phyloP scores from a whole-genome alignment of 768 basidiomycete species.

The Amanita subjunquillea region DNA sequence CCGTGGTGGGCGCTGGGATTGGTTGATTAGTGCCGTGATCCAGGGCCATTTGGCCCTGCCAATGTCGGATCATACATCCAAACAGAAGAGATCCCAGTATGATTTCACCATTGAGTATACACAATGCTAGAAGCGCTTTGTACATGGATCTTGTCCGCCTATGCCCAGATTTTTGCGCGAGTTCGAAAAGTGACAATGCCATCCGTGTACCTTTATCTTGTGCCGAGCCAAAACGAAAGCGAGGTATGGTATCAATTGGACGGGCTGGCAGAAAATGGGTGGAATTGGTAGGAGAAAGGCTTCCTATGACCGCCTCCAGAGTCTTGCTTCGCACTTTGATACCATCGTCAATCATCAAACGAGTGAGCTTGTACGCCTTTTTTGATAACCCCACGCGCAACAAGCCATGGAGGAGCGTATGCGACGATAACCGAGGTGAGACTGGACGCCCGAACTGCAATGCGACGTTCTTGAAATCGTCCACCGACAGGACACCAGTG shows the following conservation, averaged over 20 bases:
- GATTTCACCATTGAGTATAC: slow-evolving; percentile 71
- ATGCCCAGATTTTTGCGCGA: slow-evolving; percentile 44
- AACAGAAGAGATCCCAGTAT: slow-evolving; percentile 68
- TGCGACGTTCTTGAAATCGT: slow-evolving; percentile 9
- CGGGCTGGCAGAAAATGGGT: slow-evolving; percentile 30
- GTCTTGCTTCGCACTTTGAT: slow-evolving; percentile 40
- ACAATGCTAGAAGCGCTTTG: slow-evolving; percentile 47
- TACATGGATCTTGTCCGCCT: slow-evolving; percentile 52
- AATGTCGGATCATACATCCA: slow-evolving; percentile 53
- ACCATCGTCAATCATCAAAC: slow-evolving; percentile 43
- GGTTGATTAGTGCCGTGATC: slow-evolving; percentile 1
- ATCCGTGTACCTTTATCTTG: slow-evolving; percentile 31
- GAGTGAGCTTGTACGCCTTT: slow-evolving; percentile 38
- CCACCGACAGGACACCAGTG: slow-evolving; percentile 4
- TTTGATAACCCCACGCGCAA: slow-evolving; percentile 38
- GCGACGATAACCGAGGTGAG: slow-evolving; percentile 51
- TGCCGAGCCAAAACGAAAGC: slow-evolving; percentile 15
- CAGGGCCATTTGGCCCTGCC: slow-evolving; percentile 28
- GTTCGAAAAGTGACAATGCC: slow-evolving; percentile 41
- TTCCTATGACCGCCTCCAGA: slow-evolving; percentile 32
- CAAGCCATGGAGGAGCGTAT: slow-evolving; percentile 55
- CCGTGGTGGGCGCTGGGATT: neutral
- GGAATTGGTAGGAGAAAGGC: slow-evolving; percentile 34
- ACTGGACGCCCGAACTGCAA: slow-evolving; percentile 23
- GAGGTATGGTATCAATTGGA: neutral